Evolutionary conservation across 305 asterid species (phyloP), one percentile per base, ranked within the genome.

Genomic region (Solanum chacoense): DNA sequence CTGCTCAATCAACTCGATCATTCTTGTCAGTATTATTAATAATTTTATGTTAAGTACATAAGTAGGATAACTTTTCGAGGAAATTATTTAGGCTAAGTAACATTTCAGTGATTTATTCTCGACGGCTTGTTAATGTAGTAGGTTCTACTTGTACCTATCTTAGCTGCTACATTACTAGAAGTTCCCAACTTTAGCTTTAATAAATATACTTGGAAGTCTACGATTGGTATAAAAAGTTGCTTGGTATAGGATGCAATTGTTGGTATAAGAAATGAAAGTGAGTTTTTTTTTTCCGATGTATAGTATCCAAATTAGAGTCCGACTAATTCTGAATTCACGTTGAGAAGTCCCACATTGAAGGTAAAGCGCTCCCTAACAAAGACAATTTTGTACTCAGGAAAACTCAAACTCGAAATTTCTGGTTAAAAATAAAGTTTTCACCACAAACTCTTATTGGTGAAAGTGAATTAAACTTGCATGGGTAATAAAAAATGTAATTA

Each of bases 141-240:
- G 74, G 50, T 59, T 84, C 22, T 84, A 84, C 45, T 22, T 29
- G 31, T 83, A 50, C n/a, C 32, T 32, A 84, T 32, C 87, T 55
- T 84, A 84, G 87, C 50, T 84, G 75, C 87, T 84, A 83, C 72
- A 83, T 83, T 38, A 55, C 73, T 83, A 83, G 42, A 83, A 31
- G 18, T 20, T 83, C 36, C 40, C 72, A 83, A 55, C 31, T 84
- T 32, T 18, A 55, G 45, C 63, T 59, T 81, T 20, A 55, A 32
- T 55, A 31, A 84, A 11, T 11, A 20, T 84, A 50, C 74, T 32
- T 32, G 42, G 32, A 84, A 84, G 87, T 45, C 67, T 80, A 40
- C 16, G 59, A 40, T 79, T 80, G 67, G 85, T 22, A n/a, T 24
- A 14, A 38, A 26, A 79, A 26, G 37, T 38, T 40, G 85, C n/a